A percentile compares a stretch with the other conserved stretches of the same genome.
Evolutionary conservation across 768 basidiomycete species (phyloP).

Genomic region (Basidioascus undulatus): DNA sequence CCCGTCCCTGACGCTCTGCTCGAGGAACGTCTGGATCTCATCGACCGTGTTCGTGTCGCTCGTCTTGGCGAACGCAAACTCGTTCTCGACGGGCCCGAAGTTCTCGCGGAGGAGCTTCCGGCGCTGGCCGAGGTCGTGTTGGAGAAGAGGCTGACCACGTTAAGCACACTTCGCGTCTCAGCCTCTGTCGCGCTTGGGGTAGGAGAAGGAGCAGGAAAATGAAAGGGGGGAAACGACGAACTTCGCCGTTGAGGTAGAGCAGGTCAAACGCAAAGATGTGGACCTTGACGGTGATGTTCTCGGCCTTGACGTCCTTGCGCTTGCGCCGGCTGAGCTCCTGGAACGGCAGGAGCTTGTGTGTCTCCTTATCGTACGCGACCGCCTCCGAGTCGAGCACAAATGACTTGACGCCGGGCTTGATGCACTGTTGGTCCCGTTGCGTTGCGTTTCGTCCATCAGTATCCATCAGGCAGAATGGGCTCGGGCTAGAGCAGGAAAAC

Average conservation of each 20-base stretch:
- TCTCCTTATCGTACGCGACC: slow-evolving; percentile 71
- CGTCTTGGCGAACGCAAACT: slow-evolving; percentile 80
- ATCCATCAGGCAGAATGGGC: neutral
- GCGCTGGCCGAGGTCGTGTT: slow-evolving; percentile 46
- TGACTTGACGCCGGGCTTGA: slow-evolving; percentile 51
- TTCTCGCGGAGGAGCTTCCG: slow-evolving; percentile 51
- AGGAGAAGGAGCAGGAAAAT: neutral
- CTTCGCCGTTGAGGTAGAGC: slow-evolving; percentile 90
- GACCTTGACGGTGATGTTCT: slow-evolving; percentile 90
- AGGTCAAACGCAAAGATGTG: slow-evolving; percentile 92
- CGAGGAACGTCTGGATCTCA: slow-evolving; percentile 81
- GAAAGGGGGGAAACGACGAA: slow-evolving; percentile 18
- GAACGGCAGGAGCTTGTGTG: slow-evolving; percentile 81
- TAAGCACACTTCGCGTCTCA: neutral
- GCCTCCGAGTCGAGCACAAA: slow-evolving; percentile 95
- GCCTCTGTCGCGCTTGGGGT: neutral
- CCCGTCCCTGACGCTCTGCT: slow-evolving; percentile 90
- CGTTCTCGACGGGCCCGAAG: slow-evolving; percentile 58
- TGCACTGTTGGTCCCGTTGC: slow-evolving; percentile 31
- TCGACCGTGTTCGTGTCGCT: slow-evolving; percentile 74
- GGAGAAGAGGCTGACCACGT: slow-evolving; percentile 48
- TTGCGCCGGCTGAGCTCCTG: slow-evolving; percentile 87
- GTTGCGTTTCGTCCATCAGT: no score
- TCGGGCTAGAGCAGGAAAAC: neutral
- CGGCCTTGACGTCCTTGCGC: slow-evolving; percentile 90